These are phyloP conservation scores for Hansenula sp. DNA, from an alignment of 1,139 yeast species.

Conservation along the genomic window DNA sequence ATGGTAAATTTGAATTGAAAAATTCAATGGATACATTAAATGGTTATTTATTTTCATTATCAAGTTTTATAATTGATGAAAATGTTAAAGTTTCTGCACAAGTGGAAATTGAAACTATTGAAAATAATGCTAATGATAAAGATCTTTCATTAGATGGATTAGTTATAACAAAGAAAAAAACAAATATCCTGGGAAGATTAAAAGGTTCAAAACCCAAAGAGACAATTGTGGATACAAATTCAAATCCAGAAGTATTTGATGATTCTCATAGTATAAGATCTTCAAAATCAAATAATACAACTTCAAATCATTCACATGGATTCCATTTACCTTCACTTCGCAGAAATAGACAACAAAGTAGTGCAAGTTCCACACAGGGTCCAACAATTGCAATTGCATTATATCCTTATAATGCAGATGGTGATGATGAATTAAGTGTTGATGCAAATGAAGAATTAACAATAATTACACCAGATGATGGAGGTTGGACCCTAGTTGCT, in stretches of 20 bases:
- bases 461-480: slow-evolving; percentile 69
- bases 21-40: slow-evolving; percentile 50
- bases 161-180: slow-evolving; percentile 42
- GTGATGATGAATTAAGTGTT: slow-evolving; percentile 70
- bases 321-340: slow-evolving; percentile 17
- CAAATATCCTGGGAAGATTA: slow-evolving; percentile 45
- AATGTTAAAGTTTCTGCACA: slow-evolving; percentile 68
- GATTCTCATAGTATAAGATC: slow-evolving; percentile 14
- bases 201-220: slow-evolving; percentile 14
- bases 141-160: slow-evolving; percentile 50
- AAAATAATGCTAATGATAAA: slow-evolving; percentile 75
- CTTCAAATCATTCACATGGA: background rate
- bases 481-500: slow-evolving; percentile 83
- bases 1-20: slow-evolving; percentile 35
- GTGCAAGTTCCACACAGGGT: slow-evolving; percentile 16
- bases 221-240: background rate
- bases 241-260: slow-evolving; percentile 9
- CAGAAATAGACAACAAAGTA: slow-evolving; percentile 25
- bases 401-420: slow-evolving; percentile 66
- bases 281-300: slow-evolving; percentile 1
- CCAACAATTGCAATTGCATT: slow-evolving; percentile 37
- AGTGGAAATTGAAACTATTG: slow-evolving; percentile 88
- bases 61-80: slow-evolving; percentile 69
- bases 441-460: slow-evolving; percentile 56
- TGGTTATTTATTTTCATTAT: slow-evolving; percentile 50